These are phyloP conservation scores for Pezicula neosporulosa DNA, from an alignment of 2,329 filamentous ascomycete species.

Conservation along the genomic window DNA sequence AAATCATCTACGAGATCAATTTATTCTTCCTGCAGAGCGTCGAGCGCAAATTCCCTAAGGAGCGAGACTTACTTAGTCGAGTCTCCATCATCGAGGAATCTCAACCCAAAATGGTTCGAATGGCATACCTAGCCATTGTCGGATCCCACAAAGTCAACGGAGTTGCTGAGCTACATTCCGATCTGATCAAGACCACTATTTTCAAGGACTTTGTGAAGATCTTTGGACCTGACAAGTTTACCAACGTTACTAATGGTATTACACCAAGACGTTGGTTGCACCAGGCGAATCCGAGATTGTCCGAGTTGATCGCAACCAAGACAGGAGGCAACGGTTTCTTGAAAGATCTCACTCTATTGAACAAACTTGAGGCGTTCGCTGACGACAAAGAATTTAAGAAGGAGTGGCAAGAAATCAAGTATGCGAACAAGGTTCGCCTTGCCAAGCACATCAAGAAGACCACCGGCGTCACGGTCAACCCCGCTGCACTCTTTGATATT, in stretches of 20 bases:
- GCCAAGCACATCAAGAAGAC: slow-evolving; percentile 87
- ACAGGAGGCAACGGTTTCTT: slow-evolving; percentile 79
- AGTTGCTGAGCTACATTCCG: slow-evolving; percentile 94
- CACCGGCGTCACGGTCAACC: slow-evolving; percentile 79
- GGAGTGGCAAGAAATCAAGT: slow-evolving; percentile 96
- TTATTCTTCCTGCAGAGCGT: slow-evolving; percentile 87
- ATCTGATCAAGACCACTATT: slow-evolving; percentile 97
- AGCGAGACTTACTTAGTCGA: slow-evolving; percentile 77
- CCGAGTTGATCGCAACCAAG: slow-evolving; percentile 88
- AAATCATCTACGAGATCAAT: slow-evolving; percentile 99
- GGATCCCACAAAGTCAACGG: slow-evolving; percentile 99
- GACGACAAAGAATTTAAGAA: slow-evolving; percentile 88
- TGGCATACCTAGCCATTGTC: slow-evolving; percentile 93
- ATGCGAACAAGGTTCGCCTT: slow-evolving; percentile 88
- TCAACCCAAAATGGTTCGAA: slow-evolving; percentile 95
- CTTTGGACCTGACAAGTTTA: slow-evolving; percentile 96
- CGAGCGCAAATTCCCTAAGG: slow-evolving; percentile 85
- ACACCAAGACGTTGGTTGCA: slow-evolving; percentile 95
- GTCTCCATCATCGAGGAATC: slow-evolving; percentile 99
- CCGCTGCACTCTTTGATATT: slow-evolving; percentile 86
- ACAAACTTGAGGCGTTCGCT: slow-evolving; percentile 78
- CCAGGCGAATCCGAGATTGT: slow-evolving; percentile 91
- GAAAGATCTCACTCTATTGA: slow-evolving; percentile 83
- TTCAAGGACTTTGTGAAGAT: slow-evolving; percentile 98
- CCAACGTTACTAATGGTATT: slow-evolving; percentile 97